Conservation (phyloP, 345 rosid species). For the Heritiera littoralis region DNA sequence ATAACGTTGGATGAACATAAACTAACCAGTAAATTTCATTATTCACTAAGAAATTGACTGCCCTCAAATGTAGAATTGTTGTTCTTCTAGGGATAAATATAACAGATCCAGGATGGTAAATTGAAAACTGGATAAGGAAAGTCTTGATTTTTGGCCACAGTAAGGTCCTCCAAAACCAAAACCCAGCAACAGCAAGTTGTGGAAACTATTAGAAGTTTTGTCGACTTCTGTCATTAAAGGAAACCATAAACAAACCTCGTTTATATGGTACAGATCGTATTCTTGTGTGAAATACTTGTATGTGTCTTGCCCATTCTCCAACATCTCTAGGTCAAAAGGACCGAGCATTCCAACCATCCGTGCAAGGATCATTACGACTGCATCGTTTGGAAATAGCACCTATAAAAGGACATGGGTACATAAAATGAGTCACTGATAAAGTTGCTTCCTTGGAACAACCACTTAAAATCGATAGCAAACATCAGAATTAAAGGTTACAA, state of each 20-base stretch:
- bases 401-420: slow-evolving; percentile 28
- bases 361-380: slow-evolving; percentile 73
- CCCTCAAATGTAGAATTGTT: too few species aligned
- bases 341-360: slow-evolving; percentile 74
- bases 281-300: slow-evolving; percentile 85
- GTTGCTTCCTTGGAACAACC: not conserved
- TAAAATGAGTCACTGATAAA: slow-evolving; percentile 5
- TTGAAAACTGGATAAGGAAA: too few species aligned
- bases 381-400: slow-evolving; percentile 94
- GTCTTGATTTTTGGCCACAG: too few species aligned
- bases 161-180: not conserved
- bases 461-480: not conserved
- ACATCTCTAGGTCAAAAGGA: slow-evolving; percentile 76
- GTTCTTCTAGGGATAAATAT: too few species aligned
- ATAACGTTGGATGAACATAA: not conserved
- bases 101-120: too few species aligned
- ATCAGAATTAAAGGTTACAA: not conserved
- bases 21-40: not conserved
- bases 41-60: too few species aligned
- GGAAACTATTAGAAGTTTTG: not conserved
- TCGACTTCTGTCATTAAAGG: not conserved
- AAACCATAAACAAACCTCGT: slow-evolving; percentile 52
- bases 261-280: slow-evolving; percentile 62
- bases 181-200: too few species aligned
- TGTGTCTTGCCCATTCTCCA: slow-evolving; percentile 73